Base-by-base conservation (phyloP, 2,329 filamentous ascomycete genomes). In the Didymella glomerata region DNA sequence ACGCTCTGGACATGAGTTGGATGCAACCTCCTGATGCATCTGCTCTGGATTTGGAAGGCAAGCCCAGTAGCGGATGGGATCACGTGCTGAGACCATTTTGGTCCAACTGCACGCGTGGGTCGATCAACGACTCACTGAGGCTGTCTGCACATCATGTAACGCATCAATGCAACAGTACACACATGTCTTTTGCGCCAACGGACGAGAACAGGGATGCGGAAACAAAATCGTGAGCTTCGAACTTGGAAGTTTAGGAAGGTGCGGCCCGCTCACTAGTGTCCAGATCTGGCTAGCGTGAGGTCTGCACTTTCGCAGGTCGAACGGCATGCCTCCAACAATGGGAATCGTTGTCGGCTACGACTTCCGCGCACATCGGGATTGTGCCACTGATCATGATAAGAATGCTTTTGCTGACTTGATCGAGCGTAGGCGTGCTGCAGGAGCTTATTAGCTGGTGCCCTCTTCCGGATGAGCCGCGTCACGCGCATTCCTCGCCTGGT, bases 401-500 rank as follows among this genome's bases (percentile, higher is more conserved):
- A 40, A 18, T 24, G 18, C n/a, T 32, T 46, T 5, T 46, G 14
- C 45, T 16, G 27, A 32, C n/a, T 9, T 42, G 16, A 16, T 42
- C 10, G 24, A 18, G 48, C 48, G 38, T 16, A 28, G 25, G 16
- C 14, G 41, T 28, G 24, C 27, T 24, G 46, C n/a, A 13, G 20
- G 27, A 32, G 22, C 25, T 7, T 40, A 20, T 14, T n/a, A n/a
- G 32, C 16, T 11, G 6, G 3, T 24, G 20, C 28, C 47, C 13
- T 36, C 20, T 18, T 30, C 36, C 13, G 22, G 22, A 34, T 13
- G n/a, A 42, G 34, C 25, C 34, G 41, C 42, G 34, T 46, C 22
- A 41, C 20, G 27, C 18, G 27, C 52, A 54, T 54, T 54, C 52
- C 52, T 48, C 52, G 52, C 32, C 34, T 54, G 13, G 14, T 5